Conservation (phyloP, 176 grass and related monocot species). For the Paspalum vaginatum region DNA sequence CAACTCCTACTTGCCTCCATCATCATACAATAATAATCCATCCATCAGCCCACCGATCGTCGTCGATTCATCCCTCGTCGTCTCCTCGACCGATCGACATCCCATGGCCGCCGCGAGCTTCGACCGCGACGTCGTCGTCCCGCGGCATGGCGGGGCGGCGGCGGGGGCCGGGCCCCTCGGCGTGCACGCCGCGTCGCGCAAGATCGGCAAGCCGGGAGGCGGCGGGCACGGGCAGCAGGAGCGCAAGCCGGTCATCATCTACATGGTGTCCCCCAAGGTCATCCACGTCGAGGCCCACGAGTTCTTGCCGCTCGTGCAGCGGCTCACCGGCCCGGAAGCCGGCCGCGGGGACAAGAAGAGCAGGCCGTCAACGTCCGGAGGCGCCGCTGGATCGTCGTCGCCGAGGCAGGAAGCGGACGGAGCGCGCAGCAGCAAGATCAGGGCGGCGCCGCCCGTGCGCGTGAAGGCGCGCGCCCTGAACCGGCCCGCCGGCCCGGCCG, state of each 20-base stretch:
- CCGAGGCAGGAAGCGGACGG: neutral
- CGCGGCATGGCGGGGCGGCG: constrained; percentile 7
- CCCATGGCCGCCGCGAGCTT: constrained; percentile 53
- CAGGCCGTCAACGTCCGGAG: constrained; percentile 22
- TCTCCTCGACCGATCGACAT: neutral
- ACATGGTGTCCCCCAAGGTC: constrained; percentile 86
- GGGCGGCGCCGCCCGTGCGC: constrained; percentile 48
- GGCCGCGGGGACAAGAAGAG: constrained; percentile 8
- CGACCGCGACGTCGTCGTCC: constrained; percentile 11
- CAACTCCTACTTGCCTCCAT: constrained; percentile 35
- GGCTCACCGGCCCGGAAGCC: constrained; percentile 73
- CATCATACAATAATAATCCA: neutral
- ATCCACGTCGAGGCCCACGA: constrained; percentile 89
- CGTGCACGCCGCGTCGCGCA: constrained; percentile 62
- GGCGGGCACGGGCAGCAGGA: constrained; percentile 32
- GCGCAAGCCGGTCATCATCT: constrained; percentile 78
- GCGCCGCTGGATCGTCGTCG: neutral
- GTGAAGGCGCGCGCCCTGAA: constrained; percentile 73
- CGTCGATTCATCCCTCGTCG: neutral
- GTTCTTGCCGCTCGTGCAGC: constrained; percentile 87
- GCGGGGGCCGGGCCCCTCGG: constrained; percentile 31
- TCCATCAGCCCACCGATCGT: neutral
- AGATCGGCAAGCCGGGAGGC: constrained; percentile 54
- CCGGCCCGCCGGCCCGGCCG: constrained; percentile 37
- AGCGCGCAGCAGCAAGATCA: neutral